Base-by-base conservation (phyloP, 495 filamentous ascomycete species). In the Trichoderma gamsii region DNA sequence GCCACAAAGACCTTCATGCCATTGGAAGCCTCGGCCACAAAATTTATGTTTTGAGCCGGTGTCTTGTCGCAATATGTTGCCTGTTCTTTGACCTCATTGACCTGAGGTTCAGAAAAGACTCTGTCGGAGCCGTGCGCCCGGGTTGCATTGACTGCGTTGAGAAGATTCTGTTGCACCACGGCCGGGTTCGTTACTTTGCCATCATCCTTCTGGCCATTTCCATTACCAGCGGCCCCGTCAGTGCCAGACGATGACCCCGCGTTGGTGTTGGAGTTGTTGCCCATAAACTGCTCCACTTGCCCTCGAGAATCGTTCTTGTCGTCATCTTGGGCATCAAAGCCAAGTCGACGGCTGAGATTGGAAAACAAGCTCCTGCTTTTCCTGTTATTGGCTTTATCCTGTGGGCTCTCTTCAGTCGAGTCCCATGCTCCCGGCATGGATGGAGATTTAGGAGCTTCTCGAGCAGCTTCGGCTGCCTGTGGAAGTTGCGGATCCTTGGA, bases 21-120 rank as follows among this genome's bases (percentile, higher is more conserved):
- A 38, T 85, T 85, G 18, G 87, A 82, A 1, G 90, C 85, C 13
- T 89, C 88, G 29, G 89, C 91, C 61, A 88, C 83, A 74, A 90
- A 90, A 41, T 81, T 80, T 46, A 99, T 85, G 77, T 98, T 89
- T 66, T 93, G 88, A n/a, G 86, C 88, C 23, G 90, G 88, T 59
- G 82, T 89, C 68, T 88, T 79, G 78, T 97, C 94, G 76, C 95
- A 99, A 80, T 97, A 98, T 0, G 91, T 90, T 63, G 88, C 85
- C 65, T 90, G 89, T 76, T 97, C 92, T 71, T 90, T 90, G 71
- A 98, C 88, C 43, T 87, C 80, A 63, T 87, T 88, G 23, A 89
- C 89, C 44, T 86, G 77, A 0, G 93, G 91, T 3, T 85, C 86
- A 38, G 85, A 85, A 76, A 89, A 93, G 49, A 97, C 73, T 38